A percentile compares a stretch with the other conserved stretches of the same genome.
Conservation (phyloP, 495 filamentous ascomycete species). For the Penicillium macrosclerotiorum region DNA sequence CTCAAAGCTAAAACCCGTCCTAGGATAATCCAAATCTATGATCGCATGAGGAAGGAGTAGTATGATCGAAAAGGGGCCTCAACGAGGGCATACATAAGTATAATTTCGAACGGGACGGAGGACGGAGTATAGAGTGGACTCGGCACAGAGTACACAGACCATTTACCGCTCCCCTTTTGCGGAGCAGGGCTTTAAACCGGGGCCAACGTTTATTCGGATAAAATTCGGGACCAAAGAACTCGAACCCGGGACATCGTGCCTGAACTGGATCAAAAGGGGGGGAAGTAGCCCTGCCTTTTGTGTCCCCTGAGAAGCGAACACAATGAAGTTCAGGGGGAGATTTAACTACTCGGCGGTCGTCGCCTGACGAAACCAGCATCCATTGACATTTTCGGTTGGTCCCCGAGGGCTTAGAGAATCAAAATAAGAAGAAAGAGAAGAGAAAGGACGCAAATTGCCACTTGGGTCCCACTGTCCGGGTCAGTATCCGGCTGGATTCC, state of each 20-base stretch:
- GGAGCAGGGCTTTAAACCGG: conserved; percentile 4
- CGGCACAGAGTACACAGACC: not conserved
- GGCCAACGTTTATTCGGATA: conserved; percentile 9
- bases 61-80: too few species aligned
- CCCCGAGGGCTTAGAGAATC: too few species aligned
- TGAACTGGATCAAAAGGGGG: not conserved
- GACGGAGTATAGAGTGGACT: too few species aligned
- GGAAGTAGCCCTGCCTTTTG: too few species aligned
- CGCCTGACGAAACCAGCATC: conserved; percentile 10
- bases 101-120: too few species aligned
- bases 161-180: conserved; percentile 4
- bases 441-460: conserved; percentile 6
- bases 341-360: conserved; percentile 5
- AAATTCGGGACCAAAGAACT: conserved; percentile 3
- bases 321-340: not conserved
- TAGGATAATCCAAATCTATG: too few species aligned
- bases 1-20: too few species aligned
- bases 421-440: not conserved
- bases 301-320: too few species aligned
- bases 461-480: conserved; percentile 22
- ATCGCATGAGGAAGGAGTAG: too few species aligned
- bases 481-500: conserved; percentile 24
- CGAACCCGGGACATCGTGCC: not conserved
- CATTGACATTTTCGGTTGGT: conserved; percentile 13
- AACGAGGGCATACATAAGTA: too few species aligned